Evolutionary conservation across 371 early-diverging fungal genomes (phyloP), one percentile per base, ranked within the genome.

Genomic region (Lichtheimia ornata): DNA sequence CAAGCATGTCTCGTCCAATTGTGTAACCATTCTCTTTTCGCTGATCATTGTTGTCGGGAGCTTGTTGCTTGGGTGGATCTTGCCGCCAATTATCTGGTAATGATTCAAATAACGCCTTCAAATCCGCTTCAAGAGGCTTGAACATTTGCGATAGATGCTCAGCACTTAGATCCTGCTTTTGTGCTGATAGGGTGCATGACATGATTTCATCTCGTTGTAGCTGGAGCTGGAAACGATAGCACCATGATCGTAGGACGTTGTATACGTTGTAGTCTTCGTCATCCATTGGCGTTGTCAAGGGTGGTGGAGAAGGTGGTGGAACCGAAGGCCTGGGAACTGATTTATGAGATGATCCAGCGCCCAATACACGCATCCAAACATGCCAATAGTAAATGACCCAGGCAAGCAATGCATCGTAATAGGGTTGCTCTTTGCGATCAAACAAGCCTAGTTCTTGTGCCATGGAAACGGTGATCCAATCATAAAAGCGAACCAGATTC

Each of bases 381-480:
- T 79, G 70, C 50, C 56, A 79, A 55, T 79, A 76, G 40, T 79
- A 79, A 5, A 79, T 59, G 13, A 56, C 67, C 79, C 79, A 79
- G 3, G 76, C 57, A 20, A 72, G 54, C 58, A 76, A 59, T 13
- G 58, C 50, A 28, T 79, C 79, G 27, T 66, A 41, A 17, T 79
- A 79, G 17, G n/a, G 18, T 18, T 17, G 17, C 18, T 47, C 18
- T 18, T n/a, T 18, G 47, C 22, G 18, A n/a, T 47, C 47, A 17
- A 47, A 47, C 1, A 79, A 63, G 0, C 79, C 79, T 4, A 79
- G 50, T 40, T 76, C 74, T 50, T 72, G 68, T 9, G 79, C 79
- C 72, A 79, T 70, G 6, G 67, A 70, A 40, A 65, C 72, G 11
- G 74, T 60, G 42, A 79, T 79, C 74, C 77, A 79, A 55, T 79